Percentiles rank a stretch among this genome's conserved stretches.
phyloP scores from a whole-genome alignment of 495 filamentous ascomycete species.

The Astrothelium macrocarpum region DNA sequence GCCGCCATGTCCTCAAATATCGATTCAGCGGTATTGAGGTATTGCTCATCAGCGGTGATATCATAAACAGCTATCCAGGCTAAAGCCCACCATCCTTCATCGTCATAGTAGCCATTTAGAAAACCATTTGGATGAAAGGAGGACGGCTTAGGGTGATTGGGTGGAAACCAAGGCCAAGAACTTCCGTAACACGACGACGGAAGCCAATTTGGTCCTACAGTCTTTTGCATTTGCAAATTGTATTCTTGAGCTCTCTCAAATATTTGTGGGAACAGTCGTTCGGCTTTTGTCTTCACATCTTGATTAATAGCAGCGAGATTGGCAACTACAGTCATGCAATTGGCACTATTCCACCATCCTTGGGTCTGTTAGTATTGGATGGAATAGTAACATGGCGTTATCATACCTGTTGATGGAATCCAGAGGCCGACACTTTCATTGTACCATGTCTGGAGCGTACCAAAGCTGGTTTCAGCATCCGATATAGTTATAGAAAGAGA shows the following conservation, averaged over 20 bases:
- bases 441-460: slow-evolving; percentile 19
- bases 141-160: not conserved
- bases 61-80: slow-evolving; percentile 24
- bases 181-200: slow-evolving; percentile 7
- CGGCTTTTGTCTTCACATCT: slow-evolving; percentile 10
- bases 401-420: slow-evolving; percentile 13
- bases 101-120: slow-evolving; percentile 27
- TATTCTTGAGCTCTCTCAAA: slow-evolving; percentile 13
- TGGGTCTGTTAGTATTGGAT: not conserved
- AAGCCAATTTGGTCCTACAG: slow-evolving; percentile 4
- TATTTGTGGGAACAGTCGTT: slow-evolving; percentile 15
- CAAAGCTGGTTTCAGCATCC: slow-evolving; percentile 13
- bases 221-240: slow-evolving; percentile 17
- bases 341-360: slow-evolving; percentile 21
- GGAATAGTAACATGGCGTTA: not conserved
- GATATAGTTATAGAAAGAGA: slow-evolving; percentile 5
- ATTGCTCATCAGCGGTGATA: slow-evolving; percentile 18
- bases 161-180: not conserved
- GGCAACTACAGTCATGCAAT: slow-evolving; percentile 21
- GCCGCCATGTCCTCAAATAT: slow-evolving; percentile 49
- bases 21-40: slow-evolving; percentile 39
- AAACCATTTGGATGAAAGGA: slow-evolving; percentile 1
- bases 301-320: slow-evolving; percentile 17
- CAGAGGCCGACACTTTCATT: slow-evolving; percentile 19
- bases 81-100: slow-evolving; percentile 28